Evolutionary conservation across 768 basidiomycete genomes (phyloP).

Genomic region (Podaxis sp.): DNA sequence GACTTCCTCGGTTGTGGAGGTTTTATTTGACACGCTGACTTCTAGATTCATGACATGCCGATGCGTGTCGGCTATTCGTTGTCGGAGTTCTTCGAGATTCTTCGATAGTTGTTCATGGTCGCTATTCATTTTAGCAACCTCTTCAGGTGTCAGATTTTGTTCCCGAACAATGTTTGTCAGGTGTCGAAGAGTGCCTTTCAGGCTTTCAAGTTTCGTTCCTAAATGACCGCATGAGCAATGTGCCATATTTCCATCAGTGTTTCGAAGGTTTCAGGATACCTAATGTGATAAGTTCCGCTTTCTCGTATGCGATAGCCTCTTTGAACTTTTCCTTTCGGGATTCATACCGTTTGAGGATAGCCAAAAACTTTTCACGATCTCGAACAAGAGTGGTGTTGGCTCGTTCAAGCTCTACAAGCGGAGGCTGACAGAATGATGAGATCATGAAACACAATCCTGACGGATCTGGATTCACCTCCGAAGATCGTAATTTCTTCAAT

Average conservation of each 20-base stretch:
- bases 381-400: slow-evolving; percentile 62
- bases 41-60: slow-evolving; percentile 77
- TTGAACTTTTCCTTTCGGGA: slow-evolving; percentile 65
- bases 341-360: slow-evolving; percentile 71
- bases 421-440: slow-evolving; percentile 41
- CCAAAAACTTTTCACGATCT: slow-evolving; percentile 79
- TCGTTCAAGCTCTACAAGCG: slow-evolving; percentile 60
- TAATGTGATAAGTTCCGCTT: slow-evolving; percentile 58
- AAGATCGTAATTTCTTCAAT: slow-evolving; percentile 56
- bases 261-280: slow-evolving; percentile 34
- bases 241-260: neutral
- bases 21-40: slow-evolving; percentile 77
- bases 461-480: slow-evolving; percentile 44
- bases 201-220: slow-evolving; percentile 64
- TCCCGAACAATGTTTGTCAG: slow-evolving; percentile 69
- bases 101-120: slow-evolving; percentile 80
- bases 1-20: slow-evolving; percentile 79
- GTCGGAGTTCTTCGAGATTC: slow-evolving; percentile 73
- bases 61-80: slow-evolving; percentile 74
- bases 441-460: neutral
- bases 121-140: slow-evolving; percentile 87
- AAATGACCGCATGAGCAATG: slow-evolving; percentile 9
- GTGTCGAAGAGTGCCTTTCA: slow-evolving; percentile 62
- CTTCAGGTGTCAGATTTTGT: slow-evolving; percentile 90
- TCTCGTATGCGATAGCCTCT: slow-evolving; percentile 66